Evolutionary conservation across 2,329 filamentous ascomycete species (phyloP), one percentile per base, ranked within the genome.

Genomic region (Colletotrichum sp.): DNA sequence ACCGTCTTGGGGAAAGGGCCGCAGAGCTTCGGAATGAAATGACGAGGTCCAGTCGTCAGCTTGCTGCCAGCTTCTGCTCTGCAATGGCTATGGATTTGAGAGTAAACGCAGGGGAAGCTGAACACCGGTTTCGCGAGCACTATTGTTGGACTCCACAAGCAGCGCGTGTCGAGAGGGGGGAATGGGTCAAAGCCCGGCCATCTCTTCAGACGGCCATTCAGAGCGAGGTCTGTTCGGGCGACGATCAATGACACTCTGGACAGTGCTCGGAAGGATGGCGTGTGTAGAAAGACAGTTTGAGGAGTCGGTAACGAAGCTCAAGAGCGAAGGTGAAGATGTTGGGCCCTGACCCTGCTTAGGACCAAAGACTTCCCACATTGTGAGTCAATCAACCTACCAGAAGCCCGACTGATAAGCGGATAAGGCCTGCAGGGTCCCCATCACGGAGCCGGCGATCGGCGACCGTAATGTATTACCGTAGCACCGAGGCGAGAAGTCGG

Each of bases 371-470:
- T 63, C 21, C 72, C 72, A 72, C 73, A 72, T 67, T 72, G 69
- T 67, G 69, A 75, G 64, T 75, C 73, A 75, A 52, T 34, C 36
- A 26, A 65, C 73, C 73, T 75, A 75, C 73, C 64, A 75, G 30
- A 61, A 10, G 58, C 21, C 64, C 21, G 52, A 69, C 71, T 69
- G 70, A 75, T 75, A 75, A 74, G 70, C 36, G 64, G 73, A 75
- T 75, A 75, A 75, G 73, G 38, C n/a, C 16, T 32, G 14, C 34
- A 32, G 28, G 8, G 55, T 63, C 72, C 36, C 48, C 67, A 74
- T 71, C 38, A 58, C 48, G 38, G 43, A 9, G 55, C 62, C 69
- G 34, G 56, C 62, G 69, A 67, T 73, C 73, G 73, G 73, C 73
- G 73, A 72, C 73, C 73, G 69, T 48, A 16, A 28, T 62, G 72